Evolutionary conservation across 371 early-diverging fungal species (phyloP), one percentile per base, ranked within the genome.

Genomic region (Actinomucor elegans): DNA sequence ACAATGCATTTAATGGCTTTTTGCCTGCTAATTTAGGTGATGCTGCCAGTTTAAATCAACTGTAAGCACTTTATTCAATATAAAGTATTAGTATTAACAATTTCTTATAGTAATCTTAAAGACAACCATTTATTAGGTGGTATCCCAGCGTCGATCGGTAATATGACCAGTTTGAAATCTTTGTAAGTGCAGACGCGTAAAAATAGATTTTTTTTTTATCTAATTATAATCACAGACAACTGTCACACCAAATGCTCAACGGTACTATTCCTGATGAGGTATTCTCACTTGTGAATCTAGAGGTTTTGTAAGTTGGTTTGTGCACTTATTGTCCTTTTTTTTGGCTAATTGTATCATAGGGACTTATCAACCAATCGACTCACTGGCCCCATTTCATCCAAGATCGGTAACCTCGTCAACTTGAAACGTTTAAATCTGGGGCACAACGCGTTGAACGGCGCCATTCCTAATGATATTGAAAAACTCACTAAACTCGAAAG

Each of bases 291-390:
- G 42, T 38, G 11, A 67, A 59, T 37, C 60, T 74, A 3, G 48
- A 59, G 48, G 45, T 59, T 15, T 51, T 71, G 70, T 67, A 66
- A 58, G 60, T 48, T 40, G 24, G 35, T 11, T 21, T 40, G 2
- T 24, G 6, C n/a, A n/a, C n/a, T 23, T 10, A 18, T 23, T 40
- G 2, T 2, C 9, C 11, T 40, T 5, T 14, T 4, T 14, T 9
- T 12, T 24, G 10, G 20, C 8, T 40, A 40, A 40, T 50, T 12
- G 38, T 36, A 20, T 24, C n/a, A 15, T 48, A 77, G 74, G 5
- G 79, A 83, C 50, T 52, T 83, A 10, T 75, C 81, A 21, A 74
- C 73, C 36, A 83, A 83, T 40, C 67, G 77, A 14, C 53, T 83
- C n/a, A 69, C 69, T 24, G 80, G 81, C 9, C 29, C 32, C 18